Conservation (phyloP, 2,329 filamentous ascomycete species). For the Xylaria polymorpha region DNA sequence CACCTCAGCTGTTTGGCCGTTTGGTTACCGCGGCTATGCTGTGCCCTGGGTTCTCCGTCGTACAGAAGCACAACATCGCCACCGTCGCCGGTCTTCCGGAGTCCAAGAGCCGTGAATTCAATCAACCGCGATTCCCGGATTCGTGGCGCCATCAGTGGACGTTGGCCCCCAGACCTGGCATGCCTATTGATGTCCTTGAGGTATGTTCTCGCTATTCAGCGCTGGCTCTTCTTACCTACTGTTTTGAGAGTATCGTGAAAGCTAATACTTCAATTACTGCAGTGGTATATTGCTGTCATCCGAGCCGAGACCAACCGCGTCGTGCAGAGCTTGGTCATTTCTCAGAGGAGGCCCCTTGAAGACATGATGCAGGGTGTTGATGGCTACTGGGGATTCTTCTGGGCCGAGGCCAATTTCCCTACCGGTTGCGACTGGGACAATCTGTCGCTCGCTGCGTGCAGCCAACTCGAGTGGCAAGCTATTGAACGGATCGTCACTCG, state of each 20-base stretch:
- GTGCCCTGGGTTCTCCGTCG: constrained; percentile 69
- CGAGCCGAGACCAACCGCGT: constrained; percentile 62
- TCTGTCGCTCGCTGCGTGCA: constrained; percentile 61
- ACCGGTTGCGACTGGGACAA: constrained; percentile 57
- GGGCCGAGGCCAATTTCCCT: constrained; percentile 59
- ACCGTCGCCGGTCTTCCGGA: constrained; percentile 54
- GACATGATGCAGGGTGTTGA: constrained; percentile 48
- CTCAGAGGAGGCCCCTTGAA: constrained; percentile 56
- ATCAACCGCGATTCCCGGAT: constrained; percentile 61
- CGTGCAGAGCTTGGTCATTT: constrained; percentile 55
- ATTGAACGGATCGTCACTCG: constrained; percentile 62
- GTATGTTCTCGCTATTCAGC: constrained; percentile 53
- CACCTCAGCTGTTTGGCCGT: constrained; percentile 64
- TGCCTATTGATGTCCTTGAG: constrained; percentile 65
- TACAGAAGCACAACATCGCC: constrained; percentile 71
- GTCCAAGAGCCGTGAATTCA: constrained; percentile 53
- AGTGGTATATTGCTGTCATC: constrained; percentile 69
- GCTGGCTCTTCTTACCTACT: not conserved
- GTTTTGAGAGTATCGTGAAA: constrained; percentile 1
- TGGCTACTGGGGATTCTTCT: constrained; percentile 65
- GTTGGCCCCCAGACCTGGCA: constrained; percentile 60
- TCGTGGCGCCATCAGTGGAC: constrained; percentile 66
- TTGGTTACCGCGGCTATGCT: constrained; percentile 63
- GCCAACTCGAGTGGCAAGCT: constrained; percentile 59
- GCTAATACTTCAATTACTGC: constrained; percentile 37